Base-by-base conservation (phyloP, 2,329 filamentous ascomycete genomes). In the Clonostachys byssicola region DNA sequence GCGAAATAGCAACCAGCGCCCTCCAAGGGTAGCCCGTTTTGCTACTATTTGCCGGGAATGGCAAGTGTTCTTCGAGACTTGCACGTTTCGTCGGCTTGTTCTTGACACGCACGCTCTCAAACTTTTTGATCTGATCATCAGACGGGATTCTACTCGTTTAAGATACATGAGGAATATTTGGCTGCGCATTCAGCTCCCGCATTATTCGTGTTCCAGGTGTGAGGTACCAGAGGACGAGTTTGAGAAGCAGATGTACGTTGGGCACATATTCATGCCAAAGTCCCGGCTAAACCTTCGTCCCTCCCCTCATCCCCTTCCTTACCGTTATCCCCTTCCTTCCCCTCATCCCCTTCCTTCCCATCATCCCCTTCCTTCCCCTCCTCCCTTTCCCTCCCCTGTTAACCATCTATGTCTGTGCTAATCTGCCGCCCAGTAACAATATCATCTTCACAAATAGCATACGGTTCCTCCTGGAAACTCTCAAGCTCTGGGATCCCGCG, bases 401-500 rank as follows among this genome's bases (percentile, higher is more conserved):
- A 23, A 41, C 39, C 6, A 33, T 44, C 36, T 42, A 34, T 13
- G 40, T 50, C 36, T 17, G 14, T 41, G 46, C 48, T 52, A 46
- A 50, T 43, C 44, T 36, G 18, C 40, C 38, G 47, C 43, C 14
- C 36, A 52, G 50, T 12, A 52, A 50, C 34, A 50, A 50, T 42
- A 43, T 40, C 41, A 45, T 50, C 43, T 52, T 52, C 50, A 52
- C 48, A 45, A 43, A 34, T 18, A 47, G 44, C 43, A 48, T 50
- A 34, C 46, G 41, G 18, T 46, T 44, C 46, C 46, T 52, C 23
- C 20, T 52, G 40, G 48, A 36, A 33, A 52, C 50, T 46, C 50
- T 52, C 46, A 48, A 48, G 44, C 48, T 46, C 41, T 52, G 50
- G 50, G 46, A 52, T 45, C 50, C 50, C 40, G 36, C 40, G 34